Percentiles rank a stretch among this genome's conserved stretches.
Evolutionary conservation across 2,329 filamentous ascomycete genomes (phyloP).

Genomic region (Lecanicillium sp.): DNA sequence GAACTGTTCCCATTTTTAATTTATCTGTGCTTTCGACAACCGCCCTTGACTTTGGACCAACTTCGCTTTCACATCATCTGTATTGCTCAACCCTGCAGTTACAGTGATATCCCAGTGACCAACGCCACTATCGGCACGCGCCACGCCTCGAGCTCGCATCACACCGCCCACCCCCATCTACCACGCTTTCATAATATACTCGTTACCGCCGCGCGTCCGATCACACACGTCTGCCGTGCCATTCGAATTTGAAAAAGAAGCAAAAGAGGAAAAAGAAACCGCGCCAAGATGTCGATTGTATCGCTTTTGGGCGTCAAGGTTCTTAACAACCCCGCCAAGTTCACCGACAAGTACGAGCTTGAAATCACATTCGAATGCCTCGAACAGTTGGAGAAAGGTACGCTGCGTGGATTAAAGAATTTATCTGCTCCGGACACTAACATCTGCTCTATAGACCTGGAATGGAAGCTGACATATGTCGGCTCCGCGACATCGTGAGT

Average conservation of each 20-base stretch:
- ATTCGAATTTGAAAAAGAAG: too few species aligned
- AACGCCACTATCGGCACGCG: too few species aligned
- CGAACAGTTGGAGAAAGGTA: constrained; percentile 87
- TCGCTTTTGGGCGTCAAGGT: constrained; percentile 93
- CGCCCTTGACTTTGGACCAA: too few species aligned
- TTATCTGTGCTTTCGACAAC: neutral
- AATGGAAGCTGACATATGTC: constrained; percentile 99
- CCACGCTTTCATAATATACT: too few species aligned
- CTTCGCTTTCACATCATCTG: too few species aligned
- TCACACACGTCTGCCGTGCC: too few species aligned
- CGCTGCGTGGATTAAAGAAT: neutral
- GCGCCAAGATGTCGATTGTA: constrained; percentile 83
- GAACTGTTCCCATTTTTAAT: constrained; percentile 1
- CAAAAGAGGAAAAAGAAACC: too few species aligned
- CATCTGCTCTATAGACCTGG: constrained; percentile 60
- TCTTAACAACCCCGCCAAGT: constrained; percentile 92
- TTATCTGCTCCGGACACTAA: constrained; percentile 7
- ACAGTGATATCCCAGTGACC: too few species aligned
- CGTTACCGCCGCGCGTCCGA: too few species aligned
- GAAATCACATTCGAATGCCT: constrained; percentile 99
- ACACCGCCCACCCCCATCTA: too few species aligned
- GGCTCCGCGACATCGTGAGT: constrained; percentile 94
- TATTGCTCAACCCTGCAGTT: too few species aligned
- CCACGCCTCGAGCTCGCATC: too few species aligned
- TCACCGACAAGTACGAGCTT: constrained; percentile 88